phyloP scores from a whole-genome alignment of 495 filamentous ascomycete species.

The Parachaetomium inaequale region DNA sequence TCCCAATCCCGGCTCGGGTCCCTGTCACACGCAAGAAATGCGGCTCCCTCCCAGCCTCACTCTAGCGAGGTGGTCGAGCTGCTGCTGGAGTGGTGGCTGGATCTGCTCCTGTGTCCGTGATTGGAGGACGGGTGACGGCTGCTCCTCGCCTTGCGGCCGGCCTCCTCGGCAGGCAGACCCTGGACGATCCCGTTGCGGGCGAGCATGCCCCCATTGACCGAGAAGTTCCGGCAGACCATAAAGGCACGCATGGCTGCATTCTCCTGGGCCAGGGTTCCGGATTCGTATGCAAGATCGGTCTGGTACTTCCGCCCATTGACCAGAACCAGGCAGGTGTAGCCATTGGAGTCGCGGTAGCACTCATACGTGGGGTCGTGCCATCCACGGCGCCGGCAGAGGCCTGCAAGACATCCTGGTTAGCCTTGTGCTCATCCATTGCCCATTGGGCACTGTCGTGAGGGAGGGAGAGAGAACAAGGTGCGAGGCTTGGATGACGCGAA shows the following conservation, averaged over 20 bases:
- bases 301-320: conserved; percentile 98
- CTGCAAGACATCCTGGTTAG: conserved; percentile 56
- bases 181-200: conserved; percentile 79
- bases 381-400: conserved; percentile 91
- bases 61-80: conserved; percentile 56
- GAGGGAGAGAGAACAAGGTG: conserved; percentile 22
- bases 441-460: conserved; percentile 22
- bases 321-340: conserved; percentile 85
- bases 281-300: conserved; percentile 79
- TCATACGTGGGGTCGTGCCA: conserved; percentile 94
- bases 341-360: conserved; percentile 64
- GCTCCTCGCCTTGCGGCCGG: conserved; percentile 44
- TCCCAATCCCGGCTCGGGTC: conserved; percentile 12
- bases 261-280: conserved; percentile 79
- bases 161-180: conserved; percentile 68
- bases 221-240: conserved; percentile 98
- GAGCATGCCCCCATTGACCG: conserved; percentile 92
- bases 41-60: conserved; percentile 28
- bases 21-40: conserved; percentile 14
- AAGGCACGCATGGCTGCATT: conserved; percentile 96
- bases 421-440: conserved; percentile 31
- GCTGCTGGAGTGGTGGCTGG: conserved; percentile 53
- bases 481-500: conserved; percentile 36
- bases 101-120: conserved; percentile 38
- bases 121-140: conserved; percentile 45